These are phyloP conservation scores for Ceratocystis papillata DNA, from an alignment of 2,329 filamentous ascomycete genomes.

Conservation along the genomic window DNA sequence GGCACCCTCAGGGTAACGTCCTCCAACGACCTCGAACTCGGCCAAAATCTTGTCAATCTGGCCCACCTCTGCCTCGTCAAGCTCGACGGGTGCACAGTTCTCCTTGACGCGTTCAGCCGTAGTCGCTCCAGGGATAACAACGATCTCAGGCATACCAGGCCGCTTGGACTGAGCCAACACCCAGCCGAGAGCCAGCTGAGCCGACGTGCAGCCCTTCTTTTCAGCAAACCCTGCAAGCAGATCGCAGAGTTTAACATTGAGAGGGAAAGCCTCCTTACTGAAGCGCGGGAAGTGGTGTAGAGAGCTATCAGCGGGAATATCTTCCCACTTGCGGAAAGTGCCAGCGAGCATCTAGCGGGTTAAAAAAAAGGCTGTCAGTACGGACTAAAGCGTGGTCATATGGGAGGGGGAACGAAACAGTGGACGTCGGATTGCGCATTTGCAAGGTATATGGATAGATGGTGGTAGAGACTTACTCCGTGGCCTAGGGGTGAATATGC, in stretches of 20 bases:
- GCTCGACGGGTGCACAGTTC: slow-evolving; percentile 43
- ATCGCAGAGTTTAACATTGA: slow-evolving; percentile 52
- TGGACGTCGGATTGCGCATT: not conserved
- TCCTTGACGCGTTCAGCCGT: slow-evolving; percentile 47
- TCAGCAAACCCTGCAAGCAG: slow-evolving; percentile 48
- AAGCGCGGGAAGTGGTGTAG: slow-evolving; percentile 46
- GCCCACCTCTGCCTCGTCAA: slow-evolving; percentile 41
- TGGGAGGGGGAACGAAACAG: not conserved
- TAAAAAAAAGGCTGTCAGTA: slow-evolving; percentile 34
- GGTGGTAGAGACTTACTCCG: slow-evolving; percentile 32
- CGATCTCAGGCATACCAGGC: slow-evolving; percentile 46
- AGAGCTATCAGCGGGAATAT: slow-evolving; percentile 45
- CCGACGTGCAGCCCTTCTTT: slow-evolving; percentile 48
- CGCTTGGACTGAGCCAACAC: slow-evolving; percentile 39
- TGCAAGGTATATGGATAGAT: not conserved
- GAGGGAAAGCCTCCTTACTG: slow-evolving; percentile 49
- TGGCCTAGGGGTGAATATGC: slow-evolving; percentile 63
- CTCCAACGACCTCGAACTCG: slow-evolving; percentile 40
- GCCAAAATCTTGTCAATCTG: slow-evolving; percentile 42
- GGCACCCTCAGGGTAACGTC: slow-evolving; percentile 36
- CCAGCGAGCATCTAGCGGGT: slow-evolving; percentile 41
- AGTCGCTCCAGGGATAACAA: slow-evolving; percentile 57
- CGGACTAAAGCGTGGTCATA: slow-evolving; percentile 12
- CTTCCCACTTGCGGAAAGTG: slow-evolving; percentile 41
- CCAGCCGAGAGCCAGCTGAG: slow-evolving; percentile 59